These are phyloP conservation scores for Vaccinium macrocarpon DNA, from an alignment of 148 eudicot genomes.

Conservation along the genomic window DNA sequence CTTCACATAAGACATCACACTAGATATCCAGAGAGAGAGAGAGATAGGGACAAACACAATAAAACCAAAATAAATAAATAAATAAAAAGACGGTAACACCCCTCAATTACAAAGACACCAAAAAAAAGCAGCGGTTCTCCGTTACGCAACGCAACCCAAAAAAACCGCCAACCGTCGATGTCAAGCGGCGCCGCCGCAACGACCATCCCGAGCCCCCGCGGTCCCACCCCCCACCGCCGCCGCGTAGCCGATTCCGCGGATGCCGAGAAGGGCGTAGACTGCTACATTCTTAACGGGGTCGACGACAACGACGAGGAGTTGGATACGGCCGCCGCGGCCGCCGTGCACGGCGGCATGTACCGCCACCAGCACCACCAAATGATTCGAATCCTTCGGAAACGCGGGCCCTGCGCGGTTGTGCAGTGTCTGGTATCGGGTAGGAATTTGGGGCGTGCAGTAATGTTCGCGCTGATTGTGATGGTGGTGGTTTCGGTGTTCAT, in stretches of 20 bases:
- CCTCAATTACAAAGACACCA: neutral
- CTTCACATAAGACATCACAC: neutral
- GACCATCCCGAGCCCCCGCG: slow-evolving; percentile 10
- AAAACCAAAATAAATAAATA: no score
- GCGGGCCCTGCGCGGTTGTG: neutral
- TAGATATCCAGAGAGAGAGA: neutral
- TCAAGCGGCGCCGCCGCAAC: slow-evolving; percentile 34
- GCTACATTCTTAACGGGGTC: neutral
- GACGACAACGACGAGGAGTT: neutral
- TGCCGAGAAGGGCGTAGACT: neutral
- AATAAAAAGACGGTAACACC: neutral
- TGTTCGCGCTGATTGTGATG: slow-evolving; percentile 28
- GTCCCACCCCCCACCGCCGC: slow-evolving; percentile 37
- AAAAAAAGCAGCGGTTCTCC: neutral
- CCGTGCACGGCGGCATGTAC: neutral
- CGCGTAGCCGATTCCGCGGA: slow-evolving; percentile 25
- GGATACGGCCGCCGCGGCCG: neutral
- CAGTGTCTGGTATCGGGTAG: slow-evolving; percentile 15
- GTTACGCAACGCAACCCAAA: neutral
- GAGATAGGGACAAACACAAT: neutral
- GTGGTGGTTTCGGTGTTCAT: slow-evolving; percentile 32
- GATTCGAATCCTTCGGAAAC: slow-evolving; percentile 14
- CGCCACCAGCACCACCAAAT: slow-evolving; percentile 11
- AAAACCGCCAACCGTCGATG: slow-evolving; percentile 17
- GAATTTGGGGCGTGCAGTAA: slow-evolving; percentile 24